Evolutionary conservation across 139 green algal genomes (phyloP).

Genomic region (Marvania coccoides): DNA sequence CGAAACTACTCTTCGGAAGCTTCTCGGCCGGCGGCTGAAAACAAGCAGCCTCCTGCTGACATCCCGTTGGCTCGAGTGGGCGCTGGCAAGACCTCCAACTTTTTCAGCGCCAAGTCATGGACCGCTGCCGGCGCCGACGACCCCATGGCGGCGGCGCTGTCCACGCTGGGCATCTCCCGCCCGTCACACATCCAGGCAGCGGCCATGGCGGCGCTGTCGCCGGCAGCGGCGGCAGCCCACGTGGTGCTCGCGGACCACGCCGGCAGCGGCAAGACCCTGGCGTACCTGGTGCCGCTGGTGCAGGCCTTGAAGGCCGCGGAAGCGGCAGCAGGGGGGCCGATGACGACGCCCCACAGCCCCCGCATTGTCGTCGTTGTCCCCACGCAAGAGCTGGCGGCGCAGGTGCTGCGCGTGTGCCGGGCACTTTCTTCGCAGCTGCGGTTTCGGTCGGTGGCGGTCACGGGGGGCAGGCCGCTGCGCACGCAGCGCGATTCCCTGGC

Average conservation of each 20-base stretch:
- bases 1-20: too few species aligned
- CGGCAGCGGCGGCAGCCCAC: slow-evolving; percentile 4
- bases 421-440: slow-evolving; percentile 20
- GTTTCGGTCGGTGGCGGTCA: slow-evolving; percentile 44
- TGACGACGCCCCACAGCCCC: slow-evolving; percentile 20
- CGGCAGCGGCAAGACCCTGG: slow-evolving; percentile 86
- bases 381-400: slow-evolving; percentile 45
- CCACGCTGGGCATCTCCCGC: slow-evolving; percentile 41
- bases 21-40: too few species aligned
- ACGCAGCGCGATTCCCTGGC: slow-evolving; percentile 59
- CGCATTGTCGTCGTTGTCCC: slow-evolving; percentile 53
- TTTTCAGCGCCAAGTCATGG: slow-evolving; percentile 45
- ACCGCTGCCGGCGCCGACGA: slow-evolving; percentile 26
- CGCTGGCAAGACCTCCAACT: slow-evolving; percentile 16
- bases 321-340: slow-evolving; percentile 8
- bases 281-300: slow-evolving; percentile 77
- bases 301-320: slow-evolving; percentile 52
- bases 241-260: slow-evolving; percentile 75
- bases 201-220: slow-evolving; percentile 4
- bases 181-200: slow-evolving; percentile 71
- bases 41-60: neutral
- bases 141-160: slow-evolving; percentile 43
- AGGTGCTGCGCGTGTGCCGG: slow-evolving; percentile 35
- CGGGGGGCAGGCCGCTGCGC: slow-evolving; percentile 47
- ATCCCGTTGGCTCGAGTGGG: slow-evolving; percentile 19